A percentile compares a stretch with the other conserved stretches of the same genome.
These are phyloP conservation scores for Alternaria hordeiaustralica DNA, from an alignment of 2,329 filamentous ascomycete species.

Conservation along the genomic window DNA sequence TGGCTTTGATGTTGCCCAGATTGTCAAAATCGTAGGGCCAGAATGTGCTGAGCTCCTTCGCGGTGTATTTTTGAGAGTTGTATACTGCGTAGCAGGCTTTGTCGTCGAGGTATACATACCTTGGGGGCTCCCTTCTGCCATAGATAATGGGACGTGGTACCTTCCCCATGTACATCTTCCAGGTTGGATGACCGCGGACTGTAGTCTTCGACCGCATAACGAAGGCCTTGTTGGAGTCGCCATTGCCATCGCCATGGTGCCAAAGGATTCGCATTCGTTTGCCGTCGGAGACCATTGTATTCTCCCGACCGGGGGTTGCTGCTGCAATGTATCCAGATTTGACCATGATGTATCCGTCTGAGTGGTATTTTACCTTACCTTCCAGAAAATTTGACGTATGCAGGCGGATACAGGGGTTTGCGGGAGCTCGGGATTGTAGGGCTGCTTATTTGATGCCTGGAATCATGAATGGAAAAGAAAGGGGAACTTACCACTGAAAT, in stretches of 20 bases:
- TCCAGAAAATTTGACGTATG: background rate
- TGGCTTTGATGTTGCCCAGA: slow-evolving; percentile 37
- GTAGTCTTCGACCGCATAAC: slow-evolving; percentile 18
- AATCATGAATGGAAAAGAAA: background rate
- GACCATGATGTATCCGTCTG: background rate
- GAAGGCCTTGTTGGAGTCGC: slow-evolving; percentile 27
- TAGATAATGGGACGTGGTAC: slow-evolving; percentile 31
- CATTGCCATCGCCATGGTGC: slow-evolving; percentile 48
- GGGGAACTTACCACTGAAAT: background rate
- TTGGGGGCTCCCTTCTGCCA: slow-evolving; percentile 41
- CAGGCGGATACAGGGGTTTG: background rate
- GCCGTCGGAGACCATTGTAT: slow-evolving; percentile 33
- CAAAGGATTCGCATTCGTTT: slow-evolving; percentile 46
- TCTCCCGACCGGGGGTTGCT: slow-evolving; percentile 11
- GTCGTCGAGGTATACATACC: slow-evolving; percentile 52
- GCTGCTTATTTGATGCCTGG: background rate
- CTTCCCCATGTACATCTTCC: slow-evolving; percentile 49
- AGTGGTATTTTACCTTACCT: background rate
- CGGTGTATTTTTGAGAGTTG: slow-evolving; percentile 36
- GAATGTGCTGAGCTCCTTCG: slow-evolving; percentile 26
- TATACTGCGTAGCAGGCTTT: slow-evolving; percentile 44
- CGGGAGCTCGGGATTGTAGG: too few species aligned
- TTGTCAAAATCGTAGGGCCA: slow-evolving; percentile 51
- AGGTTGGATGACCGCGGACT: slow-evolving; percentile 42
- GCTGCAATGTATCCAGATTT: slow-evolving; percentile 2